Evolutionary conservation across 768 basidiomycete species (phyloP).

Genomic region (Podaxis mareebaensis): DNA sequence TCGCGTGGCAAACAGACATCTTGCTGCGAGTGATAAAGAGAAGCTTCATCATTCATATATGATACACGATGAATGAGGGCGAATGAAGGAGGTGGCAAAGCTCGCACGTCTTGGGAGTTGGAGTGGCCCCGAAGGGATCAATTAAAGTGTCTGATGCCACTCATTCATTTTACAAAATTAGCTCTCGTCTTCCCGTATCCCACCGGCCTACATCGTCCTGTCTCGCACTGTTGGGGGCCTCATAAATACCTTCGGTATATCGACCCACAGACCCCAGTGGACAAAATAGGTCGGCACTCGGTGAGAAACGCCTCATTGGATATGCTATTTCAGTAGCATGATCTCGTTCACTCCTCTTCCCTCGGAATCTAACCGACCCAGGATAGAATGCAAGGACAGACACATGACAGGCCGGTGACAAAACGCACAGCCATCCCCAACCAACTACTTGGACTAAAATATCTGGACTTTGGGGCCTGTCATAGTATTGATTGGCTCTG

Average conservation of each 20-base stretch:
- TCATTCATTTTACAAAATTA: not conserved
- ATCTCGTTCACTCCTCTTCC: not conserved
- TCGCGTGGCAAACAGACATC: not conserved
- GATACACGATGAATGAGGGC: not conserved
- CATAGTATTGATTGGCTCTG: not conserved
- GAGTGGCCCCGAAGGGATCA: not conserved
- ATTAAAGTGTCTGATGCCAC: not conserved
- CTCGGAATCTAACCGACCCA: not conserved
- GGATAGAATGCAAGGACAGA: not conserved
- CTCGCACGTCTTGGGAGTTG: not conserved
- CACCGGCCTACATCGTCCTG: not conserved
- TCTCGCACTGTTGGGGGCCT: not conserved
- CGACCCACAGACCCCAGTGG: not conserved
- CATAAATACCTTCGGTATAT: not conserved
- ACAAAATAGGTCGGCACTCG: not conserved
- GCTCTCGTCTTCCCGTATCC: not conserved
- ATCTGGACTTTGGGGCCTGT: not conserved
- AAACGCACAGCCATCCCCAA: too few relatives aligned
- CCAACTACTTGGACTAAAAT: not conserved
- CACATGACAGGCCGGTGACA: not conserved
- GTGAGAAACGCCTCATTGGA: not conserved
- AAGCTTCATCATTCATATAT: not conserved
- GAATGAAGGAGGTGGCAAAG: not conserved
- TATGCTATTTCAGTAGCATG: not conserved
- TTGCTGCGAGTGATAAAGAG: not conserved